Evolutionary conservation across 1,284 basidiomycete genomes (phyloP), one percentile per base, ranked within the genome.

Genomic region (Paramarasmius palmivorus): DNA sequence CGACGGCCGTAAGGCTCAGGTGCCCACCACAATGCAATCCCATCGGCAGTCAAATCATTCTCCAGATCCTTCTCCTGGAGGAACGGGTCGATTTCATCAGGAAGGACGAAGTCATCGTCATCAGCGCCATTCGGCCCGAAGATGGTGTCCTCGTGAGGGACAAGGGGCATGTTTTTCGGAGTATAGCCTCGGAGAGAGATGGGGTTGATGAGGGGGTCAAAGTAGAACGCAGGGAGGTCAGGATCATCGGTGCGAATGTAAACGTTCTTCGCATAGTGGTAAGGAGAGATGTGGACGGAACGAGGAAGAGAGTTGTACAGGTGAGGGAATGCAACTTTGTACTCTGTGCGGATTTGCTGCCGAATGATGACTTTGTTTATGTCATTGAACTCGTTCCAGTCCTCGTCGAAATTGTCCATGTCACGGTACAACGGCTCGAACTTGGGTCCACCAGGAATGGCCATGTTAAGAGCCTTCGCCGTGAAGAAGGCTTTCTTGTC

Each of bases 351-450:
- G 59, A 99, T 97, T 69, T 97, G 94, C 68, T 98, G 95, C 29
- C 97, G 94, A 61, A 99, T 99, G 71, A 99, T 98, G 67, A 99
- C 92, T 73, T 99, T 99, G 78, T 98, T 96, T 73, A 99, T 98
- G 69, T 99, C 97, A 69, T 99, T 99, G 68, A 99, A 99, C 73
- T 99, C 96, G 73, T 98, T 98, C 95, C 97, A 99, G 68, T 99
- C 97, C 71, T 99, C 96, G 66, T 99, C 97, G 64, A 94, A 98
- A 9, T 90, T 83, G 65, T 99, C 97, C 83, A 95, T 95, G 66
- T 99, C 97, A 47, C 95, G 86, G 73, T 92, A 92, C 29, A 95
- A 73, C 22, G 93, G 95, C 77, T 98, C 95, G 61, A 98, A 99
- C 71, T 98, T 98, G 3, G 95, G 97, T 53, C 97, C 97, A 59